phyloP scores from a whole-genome alignment of 2,329 filamentous ascomycete species.

The Trichoderma atroviride region DNA sequence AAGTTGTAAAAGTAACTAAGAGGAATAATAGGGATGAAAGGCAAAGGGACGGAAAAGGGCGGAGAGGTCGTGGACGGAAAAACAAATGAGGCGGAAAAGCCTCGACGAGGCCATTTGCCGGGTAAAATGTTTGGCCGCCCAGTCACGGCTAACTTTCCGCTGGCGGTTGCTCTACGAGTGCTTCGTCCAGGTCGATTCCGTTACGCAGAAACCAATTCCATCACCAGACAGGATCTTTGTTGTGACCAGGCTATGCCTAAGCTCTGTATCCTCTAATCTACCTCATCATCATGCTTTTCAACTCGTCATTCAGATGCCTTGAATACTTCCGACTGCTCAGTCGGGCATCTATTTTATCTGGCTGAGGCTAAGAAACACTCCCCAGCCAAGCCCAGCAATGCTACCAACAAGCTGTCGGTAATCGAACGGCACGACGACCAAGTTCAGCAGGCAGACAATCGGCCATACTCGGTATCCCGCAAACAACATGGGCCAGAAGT shows the following conservation, averaged over 20 bases:
- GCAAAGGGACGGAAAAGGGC: conserved; percentile 1
- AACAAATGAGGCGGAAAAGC: conserved; percentile 14
- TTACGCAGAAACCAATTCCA: neutral
- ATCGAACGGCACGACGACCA: conserved; percentile 22
- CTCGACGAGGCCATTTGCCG: neutral
- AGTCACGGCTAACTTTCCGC: neutral
- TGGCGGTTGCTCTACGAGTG: no score
- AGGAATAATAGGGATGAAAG: neutral
- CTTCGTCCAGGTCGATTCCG: neutral
- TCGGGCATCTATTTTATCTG: conserved; percentile 7
- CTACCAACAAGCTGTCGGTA: conserved; percentile 22
- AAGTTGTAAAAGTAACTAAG: neutral
- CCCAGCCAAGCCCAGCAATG: conserved; percentile 21
- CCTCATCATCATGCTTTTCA: neutral
- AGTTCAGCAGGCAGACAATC: conserved; percentile 17
- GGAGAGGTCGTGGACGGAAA: conserved; percentile 5
- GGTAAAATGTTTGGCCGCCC: conserved; percentile 1
- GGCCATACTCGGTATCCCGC: conserved; percentile 22
- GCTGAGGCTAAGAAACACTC: conserved; percentile 23
- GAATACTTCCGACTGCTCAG: neutral
- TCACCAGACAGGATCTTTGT: neutral
- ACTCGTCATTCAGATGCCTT: neutral
- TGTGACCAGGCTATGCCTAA: neutral
- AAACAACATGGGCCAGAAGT: conserved; percentile 25
- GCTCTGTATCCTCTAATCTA: neutral